A percentile compares a stretch with the other conserved stretches of the same genome.
These are phyloP conservation scores for Schoenoplectus tabernaemontani DNA, from an alignment of 202 grass and related monocot genomes.

Conservation along the genomic window DNA sequence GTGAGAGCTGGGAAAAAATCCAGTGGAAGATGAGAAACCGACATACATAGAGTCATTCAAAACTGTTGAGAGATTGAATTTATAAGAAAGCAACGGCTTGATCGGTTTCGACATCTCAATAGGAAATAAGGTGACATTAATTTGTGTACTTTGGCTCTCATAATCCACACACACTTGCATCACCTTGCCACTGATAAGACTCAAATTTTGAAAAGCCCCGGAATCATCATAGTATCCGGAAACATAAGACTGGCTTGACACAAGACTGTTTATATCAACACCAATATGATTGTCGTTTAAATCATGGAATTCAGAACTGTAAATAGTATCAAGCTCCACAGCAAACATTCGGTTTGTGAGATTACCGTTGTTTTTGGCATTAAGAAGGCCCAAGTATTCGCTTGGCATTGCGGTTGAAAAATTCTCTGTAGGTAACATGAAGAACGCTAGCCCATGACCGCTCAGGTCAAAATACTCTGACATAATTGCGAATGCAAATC, in stretches of 20 bases:
- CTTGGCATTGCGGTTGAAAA: conserved; percentile 31
- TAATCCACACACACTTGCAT: conserved; percentile 83
- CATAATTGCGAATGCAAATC: conserved; percentile 56
- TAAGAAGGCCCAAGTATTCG: conserved; percentile 60
- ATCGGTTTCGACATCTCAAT: conserved; percentile 33
- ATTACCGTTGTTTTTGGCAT: conserved; percentile 31
- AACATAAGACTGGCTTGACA: neutral
- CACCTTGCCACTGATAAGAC: conserved; percentile 38
- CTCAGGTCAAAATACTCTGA: conserved; percentile 33
- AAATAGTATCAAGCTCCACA: conserved; percentile 64
- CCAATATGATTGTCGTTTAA: conserved; percentile 55
- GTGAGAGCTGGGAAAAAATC: conserved; percentile 34
- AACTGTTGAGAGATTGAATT: conserved; percentile 34
- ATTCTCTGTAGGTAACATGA: conserved; percentile 30
- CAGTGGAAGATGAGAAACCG: conserved; percentile 56
- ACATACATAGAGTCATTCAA: conserved; percentile 39
- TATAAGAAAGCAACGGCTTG: conserved; percentile 33
- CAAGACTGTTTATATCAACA: conserved; percentile 58
- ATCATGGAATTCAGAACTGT: conserved; percentile 47
- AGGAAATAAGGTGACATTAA: conserved; percentile 49
- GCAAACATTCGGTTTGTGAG: conserved; percentile 42
- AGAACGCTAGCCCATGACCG: conserved; percentile 56
- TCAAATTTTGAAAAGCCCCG: conserved; percentile 27
- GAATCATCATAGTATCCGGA: conserved; percentile 51
- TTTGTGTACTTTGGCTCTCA: conserved; percentile 20